Conservation (phyloP, 164 flowering plant genomes). For the Chimonanthus salicifolius region DNA sequence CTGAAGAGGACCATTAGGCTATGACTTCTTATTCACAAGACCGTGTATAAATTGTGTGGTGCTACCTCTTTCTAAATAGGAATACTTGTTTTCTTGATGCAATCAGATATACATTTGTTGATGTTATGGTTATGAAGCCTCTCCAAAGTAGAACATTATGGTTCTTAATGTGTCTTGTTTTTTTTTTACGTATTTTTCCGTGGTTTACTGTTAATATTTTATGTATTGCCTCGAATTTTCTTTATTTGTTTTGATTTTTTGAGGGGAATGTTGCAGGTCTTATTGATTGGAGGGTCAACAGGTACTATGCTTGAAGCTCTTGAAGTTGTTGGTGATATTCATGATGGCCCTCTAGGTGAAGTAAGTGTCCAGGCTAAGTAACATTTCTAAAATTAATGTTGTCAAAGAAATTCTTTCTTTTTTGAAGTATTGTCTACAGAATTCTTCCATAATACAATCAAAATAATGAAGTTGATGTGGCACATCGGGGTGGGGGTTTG, state of each 20-base stretch:
- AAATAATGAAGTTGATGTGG: too few relatives aligned
- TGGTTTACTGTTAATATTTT: not conserved
- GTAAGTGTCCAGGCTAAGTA: slow-evolving; percentile 36
- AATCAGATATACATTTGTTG: too few relatives aligned
- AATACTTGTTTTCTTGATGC: too few relatives aligned
- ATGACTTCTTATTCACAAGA: too few relatives aligned
- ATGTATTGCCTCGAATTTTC: not conserved
- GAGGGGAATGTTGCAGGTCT: slow-evolving; percentile 50
- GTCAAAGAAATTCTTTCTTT: not conserved
- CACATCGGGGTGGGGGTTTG: too few relatives aligned
- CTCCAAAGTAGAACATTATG: too few relatives aligned
- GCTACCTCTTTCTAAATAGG: too few relatives aligned
- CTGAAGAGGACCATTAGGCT: too few relatives aligned
- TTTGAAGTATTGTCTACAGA: not conserved
- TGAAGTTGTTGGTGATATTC: slow-evolving; percentile 83
- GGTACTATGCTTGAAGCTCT: slow-evolving; percentile 98
- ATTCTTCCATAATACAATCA: not conserved
- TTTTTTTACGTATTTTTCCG: not conserved
- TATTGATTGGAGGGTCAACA: slow-evolving; percentile 95
- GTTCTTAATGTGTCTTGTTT: too few relatives aligned
- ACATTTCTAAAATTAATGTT: not conserved
- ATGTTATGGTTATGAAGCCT: too few relatives aligned
- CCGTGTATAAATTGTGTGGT: too few relatives aligned
- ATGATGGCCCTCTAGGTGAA: slow-evolving; percentile 46
- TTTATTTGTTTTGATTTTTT: slow-evolving; percentile 1